Conservation (phyloP, 2,329 filamentous ascomycete species). For the Fusarium sp. region DNA sequence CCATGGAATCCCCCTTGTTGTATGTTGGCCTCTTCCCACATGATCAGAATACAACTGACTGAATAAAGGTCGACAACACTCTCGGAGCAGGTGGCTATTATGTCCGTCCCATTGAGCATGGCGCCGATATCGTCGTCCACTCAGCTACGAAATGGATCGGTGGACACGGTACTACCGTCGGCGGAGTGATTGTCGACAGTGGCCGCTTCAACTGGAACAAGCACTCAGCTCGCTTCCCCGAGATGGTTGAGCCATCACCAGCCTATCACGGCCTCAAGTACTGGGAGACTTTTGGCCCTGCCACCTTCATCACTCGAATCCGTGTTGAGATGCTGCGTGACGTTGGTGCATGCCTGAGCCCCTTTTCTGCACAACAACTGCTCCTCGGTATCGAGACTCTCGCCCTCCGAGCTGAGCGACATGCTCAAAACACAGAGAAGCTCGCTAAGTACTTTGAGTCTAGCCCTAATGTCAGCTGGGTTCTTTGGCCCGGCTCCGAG, state of each 20-base stretch:
- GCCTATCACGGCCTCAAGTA: slow-evolving; percentile 96
- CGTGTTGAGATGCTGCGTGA: slow-evolving; percentile 93
- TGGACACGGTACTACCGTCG: slow-evolving; percentile 93
- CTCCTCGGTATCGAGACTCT: slow-evolving; percentile 91
- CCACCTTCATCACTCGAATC: slow-evolving; percentile 85
- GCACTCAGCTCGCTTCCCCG: slow-evolving; percentile 85
- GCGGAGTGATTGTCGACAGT: slow-evolving; percentile 85
- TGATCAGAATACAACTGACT: neutral
- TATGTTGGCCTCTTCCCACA: slow-evolving; percentile 48
- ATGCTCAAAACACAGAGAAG: slow-evolving; percentile 84
- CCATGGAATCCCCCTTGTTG: slow-evolving; percentile 74
- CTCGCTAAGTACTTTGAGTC: slow-evolving; percentile 86
- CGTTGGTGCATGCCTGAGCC: slow-evolving; percentile 83
- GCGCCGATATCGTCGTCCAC: slow-evolving; percentile 93
- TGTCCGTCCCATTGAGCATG: slow-evolving; percentile 86
- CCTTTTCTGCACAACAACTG: slow-evolving; percentile 93
- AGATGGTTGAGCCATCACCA: slow-evolving; percentile 88
- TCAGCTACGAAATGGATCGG: slow-evolving; percentile 98
- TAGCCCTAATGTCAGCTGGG: slow-evolving; percentile 89
- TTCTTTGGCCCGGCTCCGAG: slow-evolving; percentile 90
- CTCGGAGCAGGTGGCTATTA: slow-evolving; percentile 95
- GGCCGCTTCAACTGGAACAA: slow-evolving; percentile 96
- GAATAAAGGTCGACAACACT: slow-evolving; percentile 85
- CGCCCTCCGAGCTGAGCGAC: slow-evolving; percentile 85
- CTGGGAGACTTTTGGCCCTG: slow-evolving; percentile 88